Evolutionary conservation across 768 basidiomycete genomes (phyloP).

Genomic region (Termitomyces sp.): DNA sequence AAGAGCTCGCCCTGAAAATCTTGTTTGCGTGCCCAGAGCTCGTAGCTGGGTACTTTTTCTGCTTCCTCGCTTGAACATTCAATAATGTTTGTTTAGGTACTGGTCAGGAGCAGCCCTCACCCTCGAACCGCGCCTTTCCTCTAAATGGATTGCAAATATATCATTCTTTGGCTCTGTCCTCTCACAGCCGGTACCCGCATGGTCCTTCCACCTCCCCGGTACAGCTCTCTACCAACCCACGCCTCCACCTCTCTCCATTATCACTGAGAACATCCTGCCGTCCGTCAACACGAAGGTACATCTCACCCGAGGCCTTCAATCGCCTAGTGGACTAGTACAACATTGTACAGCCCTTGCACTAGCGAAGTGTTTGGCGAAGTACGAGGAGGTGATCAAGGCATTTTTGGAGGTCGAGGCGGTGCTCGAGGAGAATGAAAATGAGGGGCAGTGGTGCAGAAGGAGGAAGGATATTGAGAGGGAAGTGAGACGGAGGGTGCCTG

Average conservation of each 20-base stretch:
- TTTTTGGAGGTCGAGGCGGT: conserved; percentile 44
- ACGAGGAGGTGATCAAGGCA: conserved; percentile 41
- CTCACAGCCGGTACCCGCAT: conserved; percentile 63
- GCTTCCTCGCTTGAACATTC: background rate
- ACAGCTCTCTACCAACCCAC: conserved; percentile 51
- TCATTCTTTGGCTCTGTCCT: conserved; percentile 76
- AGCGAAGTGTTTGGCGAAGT: conserved; percentile 71
- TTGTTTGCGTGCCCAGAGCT: conserved; percentile 83
- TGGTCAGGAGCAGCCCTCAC: conserved; percentile 32
- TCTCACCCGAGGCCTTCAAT: conserved; percentile 79
- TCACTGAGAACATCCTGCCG: conserved; percentile 80
- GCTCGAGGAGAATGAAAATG: conserved; percentile 54
- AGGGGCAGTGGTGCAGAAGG: conserved; percentile 70
- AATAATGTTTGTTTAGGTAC: too few relatives aligned
- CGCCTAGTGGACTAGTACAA: conserved; percentile 69
- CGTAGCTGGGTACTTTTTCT: conserved; percentile 55
- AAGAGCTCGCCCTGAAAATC: conserved; percentile 78
- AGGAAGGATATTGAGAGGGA: conserved; percentile 70
- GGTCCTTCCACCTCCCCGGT: conserved; percentile 52
- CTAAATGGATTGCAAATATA: conserved; percentile 89
- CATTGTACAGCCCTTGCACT: conserved; percentile 80
- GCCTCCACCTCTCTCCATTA: conserved; percentile 65
- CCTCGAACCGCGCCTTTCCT: conserved; percentile 80
- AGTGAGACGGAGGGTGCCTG: conserved; percentile 71
- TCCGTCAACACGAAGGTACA: conserved; percentile 59